Base-by-base conservation (phyloP, 352 stramenopile genomes). In the Globisporangium ultimum region DNA sequence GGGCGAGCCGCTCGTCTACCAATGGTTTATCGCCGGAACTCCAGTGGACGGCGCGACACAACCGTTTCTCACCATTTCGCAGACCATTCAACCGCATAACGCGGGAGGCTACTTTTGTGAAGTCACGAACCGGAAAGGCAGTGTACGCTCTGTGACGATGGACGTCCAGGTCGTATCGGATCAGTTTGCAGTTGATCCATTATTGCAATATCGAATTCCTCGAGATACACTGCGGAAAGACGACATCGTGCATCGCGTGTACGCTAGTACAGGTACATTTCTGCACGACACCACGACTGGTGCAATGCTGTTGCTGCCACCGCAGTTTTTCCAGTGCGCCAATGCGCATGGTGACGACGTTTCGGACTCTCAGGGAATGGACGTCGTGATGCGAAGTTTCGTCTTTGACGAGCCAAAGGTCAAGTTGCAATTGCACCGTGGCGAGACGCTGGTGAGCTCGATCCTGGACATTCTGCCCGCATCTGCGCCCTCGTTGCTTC, bases 1-100 rank as follows among this genome's bases (percentile, higher is more conserved):
- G 49, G 83, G 83, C 13, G 80, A 93, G n/a, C 83, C 80, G 13
- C 63, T 93, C 0, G 60, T 22, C 3, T 93, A 89, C 36, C 80
- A 89, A 55, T 93, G 83, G 83, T 88, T 78, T 41, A 49, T 41
- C 13, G 55, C 87, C 52, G 60, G 54, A 12, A 48, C 51, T 14
- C 41, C 55, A 0, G 62, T 91, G 17, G 58, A 72, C 0, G 66
- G 64, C 1, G 80, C 76, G 12, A 88, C 71, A 0, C 67, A 84
- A 41, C 41, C 76, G 0, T 71, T 75, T 17, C 58, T 89, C 13
- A 76, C 79, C 41, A 59, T 91, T 32, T 76, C 83, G 0, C 70
- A 83, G 24, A 81, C 56, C 42, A 68, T 86, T 24, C 75, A 85
- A 40, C 61, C 64, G 1, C 70, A 85, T 60, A 86, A 93, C 24